Conservation (phyloP, 345 rosid genomes). For the Corymbia maculata region DNA sequence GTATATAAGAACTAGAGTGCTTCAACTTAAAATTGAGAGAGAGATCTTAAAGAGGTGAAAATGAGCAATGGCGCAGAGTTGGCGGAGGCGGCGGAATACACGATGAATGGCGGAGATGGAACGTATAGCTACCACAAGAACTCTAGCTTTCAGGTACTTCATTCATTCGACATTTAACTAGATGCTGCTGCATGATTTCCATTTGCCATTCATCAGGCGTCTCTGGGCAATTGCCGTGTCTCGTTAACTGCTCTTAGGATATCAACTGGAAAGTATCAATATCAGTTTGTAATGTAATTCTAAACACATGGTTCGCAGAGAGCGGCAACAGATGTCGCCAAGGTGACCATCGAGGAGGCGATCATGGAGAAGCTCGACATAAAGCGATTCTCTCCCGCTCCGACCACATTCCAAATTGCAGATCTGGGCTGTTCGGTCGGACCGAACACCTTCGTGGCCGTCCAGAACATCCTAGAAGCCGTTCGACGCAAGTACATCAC, state of each 20-base stretch:
- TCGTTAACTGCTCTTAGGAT: not conserved
- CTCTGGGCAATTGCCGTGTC: not conserved
- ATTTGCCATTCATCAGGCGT: not conserved
- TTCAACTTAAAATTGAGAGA: not conserved
- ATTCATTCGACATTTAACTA: not conserved
- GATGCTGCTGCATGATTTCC: not conserved
- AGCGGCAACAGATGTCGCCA: conserved; percentile 5
- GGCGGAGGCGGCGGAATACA: not conserved
- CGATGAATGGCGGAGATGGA: conserved; percentile 49
- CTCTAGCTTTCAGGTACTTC: conserved; percentile 40
- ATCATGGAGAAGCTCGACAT: conserved; percentile 28
- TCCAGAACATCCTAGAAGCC: conserved; percentile 32
- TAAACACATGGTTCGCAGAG: not conserved
- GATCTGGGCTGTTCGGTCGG: conserved; percentile 57
- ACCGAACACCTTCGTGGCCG: conserved; percentile 41
- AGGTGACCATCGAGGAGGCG: conserved; percentile 21
- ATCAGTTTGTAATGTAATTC: not conserved
- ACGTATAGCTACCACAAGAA: conserved; percentile 34
- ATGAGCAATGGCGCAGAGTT: not conserved
- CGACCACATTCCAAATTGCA: conserved; percentile 19
- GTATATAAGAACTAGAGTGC: not conserved
- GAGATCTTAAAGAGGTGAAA: not conserved
- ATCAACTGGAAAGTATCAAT: not conserved
- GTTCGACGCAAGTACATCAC: conserved; percentile 14
- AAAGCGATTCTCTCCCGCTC: not conserved